Evolutionary conservation across 768 basidiomycete species (phyloP), one percentile per base, ranked within the genome.

Genomic region (Rhizopogon vulgaris): DNA sequence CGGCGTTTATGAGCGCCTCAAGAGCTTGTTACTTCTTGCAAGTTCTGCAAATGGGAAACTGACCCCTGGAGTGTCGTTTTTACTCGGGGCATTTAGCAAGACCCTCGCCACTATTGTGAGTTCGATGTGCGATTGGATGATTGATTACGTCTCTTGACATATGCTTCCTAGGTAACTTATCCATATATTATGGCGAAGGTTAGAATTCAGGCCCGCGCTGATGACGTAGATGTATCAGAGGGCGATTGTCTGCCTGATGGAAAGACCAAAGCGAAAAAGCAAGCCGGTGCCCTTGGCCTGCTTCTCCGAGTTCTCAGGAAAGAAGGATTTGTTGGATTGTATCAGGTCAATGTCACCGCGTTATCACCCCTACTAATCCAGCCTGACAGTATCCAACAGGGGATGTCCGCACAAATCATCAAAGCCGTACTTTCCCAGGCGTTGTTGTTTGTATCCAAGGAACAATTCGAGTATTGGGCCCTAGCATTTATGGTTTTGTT

Each of bases 101-200:
- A 93, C 90, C 4, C 78, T 99, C 48, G 96, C 96, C 9, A 99
- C 96, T 2, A 75, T 99, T 34, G 96, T 95, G 68, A 52, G 87
- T 78, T 17, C 43, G 39, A 34, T 11, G 50, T 30, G 3, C 45
- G 8, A 14, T 46, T 22, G 22, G 32, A 15, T 27, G n/a, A 9
- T 40, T 38, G 8, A 38, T 46, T 28, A 34, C 37, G 10, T 38
- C 18, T 48, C 27, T 42, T 54, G 37, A 43, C 49, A 7, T 27
- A 22, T 11, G 11, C 18, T 17, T 15, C 43, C 18, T 58, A 94
- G 93, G 90, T 93, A 27, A 95, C 92, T 2, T 95, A 94, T 63
- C 93, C 92, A 0, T 94, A 94, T 64, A 94, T 94, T 58, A 92
- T 93, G 89, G 90, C 90, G 42, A 98, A 98, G 76, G 92, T 97